Base-by-base conservation (phyloP, 1,284 basidiomycete genomes). In the Sporisorium graminicola region DNA sequence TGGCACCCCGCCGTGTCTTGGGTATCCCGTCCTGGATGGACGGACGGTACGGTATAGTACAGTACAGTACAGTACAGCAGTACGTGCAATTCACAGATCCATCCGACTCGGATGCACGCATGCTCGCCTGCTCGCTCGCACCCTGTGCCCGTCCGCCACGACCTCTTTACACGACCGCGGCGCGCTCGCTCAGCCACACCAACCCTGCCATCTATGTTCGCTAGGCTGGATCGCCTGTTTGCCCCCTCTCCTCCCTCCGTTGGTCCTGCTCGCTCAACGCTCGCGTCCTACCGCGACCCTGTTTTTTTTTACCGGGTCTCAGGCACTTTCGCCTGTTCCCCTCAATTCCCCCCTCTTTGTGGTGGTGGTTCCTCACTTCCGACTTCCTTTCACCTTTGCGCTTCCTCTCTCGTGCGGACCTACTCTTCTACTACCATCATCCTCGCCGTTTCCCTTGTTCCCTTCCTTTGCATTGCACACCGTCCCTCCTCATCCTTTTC, bases 361-460 rank as follows among this genome's bases (percentile, higher is more conserved):
- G 29, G 27, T 37, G 13, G 3, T 20, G 40, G 16, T 26, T 33
- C 7, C 44, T 24, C 35, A 55, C 12, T 60, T 52, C 61, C 55
- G 56, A 58, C 49, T 63, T 61, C 58, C 57, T 59, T 62, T 53
- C 14, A 44, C 46, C 47, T 35, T 20, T 13, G 24, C 31, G 35
- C 58, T n/a, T 29, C 26, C 61, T 69, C 59, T 62, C 54, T 67
- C 63, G 68, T 71, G 61, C 69, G 55, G 60, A 61, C 69, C 43
- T 58, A 37, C 27, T 26, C 35, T 59, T 43, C 53, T 61, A 54
- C 65, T 51, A 71, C 65, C 64, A 67, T 52, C 68, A 65, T 58
- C 68, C 47, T 22, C 14, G 16, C n/a, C 46, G 46, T 35, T 37
- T 27, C 31, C 43, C 56, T 24, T 56, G 22, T 24, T 26, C 52